Base-by-base conservation (phyloP, 2,329 filamentous ascomycete genomes). In the Karstenula rhodostoma region DNA sequence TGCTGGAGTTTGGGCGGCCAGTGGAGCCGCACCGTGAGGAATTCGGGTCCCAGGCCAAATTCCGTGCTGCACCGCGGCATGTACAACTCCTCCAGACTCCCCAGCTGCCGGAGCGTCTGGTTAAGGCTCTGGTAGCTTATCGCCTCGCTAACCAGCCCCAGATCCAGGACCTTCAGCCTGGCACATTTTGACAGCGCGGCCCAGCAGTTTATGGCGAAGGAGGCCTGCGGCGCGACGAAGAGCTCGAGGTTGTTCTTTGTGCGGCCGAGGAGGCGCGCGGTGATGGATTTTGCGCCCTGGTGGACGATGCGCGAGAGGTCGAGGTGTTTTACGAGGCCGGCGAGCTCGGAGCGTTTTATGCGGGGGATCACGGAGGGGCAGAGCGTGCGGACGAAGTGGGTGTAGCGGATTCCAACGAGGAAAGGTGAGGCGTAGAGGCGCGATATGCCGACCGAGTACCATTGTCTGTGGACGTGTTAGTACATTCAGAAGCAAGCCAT, bases 171-270 rank as follows among this genome's bases (percentile, higher is more conserved):
- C 10, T 74, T 74, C 4, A 89, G 77, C 0, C 80, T 77, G 6
- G 66, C 64, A 71, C 86, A 87, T 75, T 88, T 88, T 2, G 82
- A 81, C 22, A 89, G 71, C 2, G 84, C 80, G 2, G 85, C 81
- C 63, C 88, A 83, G 68, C 84, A 85, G 61, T 87, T 86, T 54
- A 84, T 74, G 2, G 83, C 83, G 66, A 89, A 89, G 4, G 83
- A 84, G 4, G 84, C 80, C 60, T 85, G 84, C 1, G 87, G 87
- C 0, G 87, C 86, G 49, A 83, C 72, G 68, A 89, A 88, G n/a
- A 76, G 72, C 62, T 84, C 78, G 19, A 89, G 70, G 1, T 77
- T 81, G 6, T 75, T 72, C 62, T 85, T 87, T 1, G 85, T 82
- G 52, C 85, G 78, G 25, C 84, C 81, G 3, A 89, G 76, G 8